Base-by-base conservation (phyloP, 257 asterid species). In the Cynanchum wilfordii region DNA sequence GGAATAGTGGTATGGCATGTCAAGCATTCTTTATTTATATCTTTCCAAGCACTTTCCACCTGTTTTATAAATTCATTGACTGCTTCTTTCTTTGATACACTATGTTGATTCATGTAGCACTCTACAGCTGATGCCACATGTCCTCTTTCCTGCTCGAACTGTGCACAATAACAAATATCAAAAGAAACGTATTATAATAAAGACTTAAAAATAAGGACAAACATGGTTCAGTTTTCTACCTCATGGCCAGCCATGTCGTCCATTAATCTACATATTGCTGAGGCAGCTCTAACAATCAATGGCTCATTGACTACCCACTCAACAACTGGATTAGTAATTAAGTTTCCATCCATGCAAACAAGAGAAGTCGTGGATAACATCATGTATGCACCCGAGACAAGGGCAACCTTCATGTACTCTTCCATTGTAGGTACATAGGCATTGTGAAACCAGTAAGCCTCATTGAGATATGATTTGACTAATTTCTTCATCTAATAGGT, bases 11-110 rank as follows among this genome's bases (percentile, higher is more conserved):
- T 16, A 9, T 68, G 25, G 57, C 66, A 75, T 5, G 16, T 19
- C 25, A 79, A 69, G 24, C 81, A 78, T 59, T 73, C 82, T 52
- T 69, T 56, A n/a, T n/a, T n/a, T n/a, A n/a, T n/a, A n/a, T n/a
- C n/a, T n/a, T n/a, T n/a, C n/a, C n/a, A n/a, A n/a, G n/a, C n/a
- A n/a, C n/a, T n/a, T n/a, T n/a, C n/a, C n/a, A n/a, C n/a, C n/a
- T n/a, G n/a, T n/a, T n/a, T n/a, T n/a, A n/a, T n/a, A n/a, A n/a
- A n/a, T n/a, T n/a, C n/a, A n/a, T n/a, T n/a, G n/a, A n/a, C n/a
- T n/a, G n/a, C n/a, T n/a, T n/a, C n/a, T n/a, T n/a, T n/a, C n/a
- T n/a, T n/a, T n/a, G n/a, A n/a, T n/a, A n/a, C n/a, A n/a, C n/a
- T n/a, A n/a, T n/a, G n/a, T n/a, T n/a, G n/a, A n/a, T n/a, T n/a